These are phyloP conservation scores for Phytophthora colocasiae DNA, from an alignment of 352 stramenopile genomes.

Conservation along the genomic window DNA sequence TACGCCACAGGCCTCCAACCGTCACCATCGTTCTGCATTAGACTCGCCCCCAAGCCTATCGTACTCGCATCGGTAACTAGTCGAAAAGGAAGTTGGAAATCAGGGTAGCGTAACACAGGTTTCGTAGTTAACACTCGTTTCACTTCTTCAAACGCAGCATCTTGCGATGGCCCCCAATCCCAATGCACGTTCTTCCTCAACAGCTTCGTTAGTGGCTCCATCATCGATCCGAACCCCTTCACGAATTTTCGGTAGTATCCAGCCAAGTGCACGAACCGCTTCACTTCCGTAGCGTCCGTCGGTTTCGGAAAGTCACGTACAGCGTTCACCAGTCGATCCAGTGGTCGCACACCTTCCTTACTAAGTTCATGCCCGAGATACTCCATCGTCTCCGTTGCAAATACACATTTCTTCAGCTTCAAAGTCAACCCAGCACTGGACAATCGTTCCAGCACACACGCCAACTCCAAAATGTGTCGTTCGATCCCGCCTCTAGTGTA, in stretches of 20 bases:
- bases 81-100: slow-evolving; percentile 1
- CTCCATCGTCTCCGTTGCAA: neutral
- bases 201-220: neutral
- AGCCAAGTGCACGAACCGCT: neutral
- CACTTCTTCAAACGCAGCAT: neutral
- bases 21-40: slow-evolving; percentile 5
- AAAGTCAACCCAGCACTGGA: neutral
- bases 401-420: slow-evolving; percentile 2
- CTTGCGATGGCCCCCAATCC: neutral
- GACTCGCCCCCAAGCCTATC: neutral
- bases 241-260: neutral
- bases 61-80: slow-evolving; percentile 2
- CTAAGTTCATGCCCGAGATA: neutral
- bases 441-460: neutral
- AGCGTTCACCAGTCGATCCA: neutral
- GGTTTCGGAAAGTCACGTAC: neutral
- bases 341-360: neutral
- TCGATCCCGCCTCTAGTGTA: neutral
- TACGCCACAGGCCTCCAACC: neutral
- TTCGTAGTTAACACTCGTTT: slow-evolving; percentile 3
- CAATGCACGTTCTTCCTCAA: neutral
- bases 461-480: neutral
- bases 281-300: neutral
- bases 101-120: slow-evolving; percentile 2
- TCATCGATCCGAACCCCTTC: neutral